phyloP scores from a whole-genome alignment of 2,329 filamentous ascomycete genomes.

The Fusarium redolens region DNA sequence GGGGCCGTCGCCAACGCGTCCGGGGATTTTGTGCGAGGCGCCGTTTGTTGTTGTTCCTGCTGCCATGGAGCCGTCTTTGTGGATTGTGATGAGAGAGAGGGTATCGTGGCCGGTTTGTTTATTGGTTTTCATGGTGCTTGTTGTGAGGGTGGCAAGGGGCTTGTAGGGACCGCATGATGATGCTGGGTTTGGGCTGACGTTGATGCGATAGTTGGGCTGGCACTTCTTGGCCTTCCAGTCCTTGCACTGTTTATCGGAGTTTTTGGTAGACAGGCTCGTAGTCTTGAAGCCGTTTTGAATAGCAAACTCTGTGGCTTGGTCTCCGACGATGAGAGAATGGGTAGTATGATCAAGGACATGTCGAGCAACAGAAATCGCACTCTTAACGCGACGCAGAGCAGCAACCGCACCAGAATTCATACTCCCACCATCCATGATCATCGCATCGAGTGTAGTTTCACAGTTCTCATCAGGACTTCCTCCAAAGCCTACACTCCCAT shows the following conservation, averaged over 20 bases:
- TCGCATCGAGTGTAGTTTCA: constrained; percentile 69
- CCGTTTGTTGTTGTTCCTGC: constrained; percentile 68
- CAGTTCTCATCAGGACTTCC: constrained; percentile 67
- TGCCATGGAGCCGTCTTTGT: constrained; percentile 59
- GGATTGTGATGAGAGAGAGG: constrained; percentile 63
- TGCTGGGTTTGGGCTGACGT: constrained; percentile 57
- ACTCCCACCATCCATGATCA: constrained; percentile 67
- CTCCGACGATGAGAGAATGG: constrained; percentile 64
- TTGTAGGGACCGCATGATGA: constrained; percentile 61
- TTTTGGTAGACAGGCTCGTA: constrained; percentile 57
- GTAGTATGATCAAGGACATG: constrained; percentile 62
- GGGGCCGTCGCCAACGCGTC: constrained; percentile 66
- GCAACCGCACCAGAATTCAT: constrained; percentile 66
- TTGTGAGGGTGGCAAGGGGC: constrained; percentile 39
- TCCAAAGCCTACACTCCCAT: constrained; percentile 65
- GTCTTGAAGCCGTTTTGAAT: constrained; percentile 61
- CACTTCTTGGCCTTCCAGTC: constrained; percentile 58
- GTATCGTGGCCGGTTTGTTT: constrained; percentile 60
- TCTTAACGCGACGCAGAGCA: constrained; percentile 59
- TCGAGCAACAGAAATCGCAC: constrained; percentile 63
- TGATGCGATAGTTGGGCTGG: constrained; percentile 63
- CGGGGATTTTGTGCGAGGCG: constrained; percentile 64
- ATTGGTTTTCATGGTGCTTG: neutral
- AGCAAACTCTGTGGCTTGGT: constrained; percentile 65
- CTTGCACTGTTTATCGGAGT: constrained; percentile 54